phyloP scores from a whole-genome alignment of 768 basidiomycete genomes.

The Myochromella boudieri region DNA sequence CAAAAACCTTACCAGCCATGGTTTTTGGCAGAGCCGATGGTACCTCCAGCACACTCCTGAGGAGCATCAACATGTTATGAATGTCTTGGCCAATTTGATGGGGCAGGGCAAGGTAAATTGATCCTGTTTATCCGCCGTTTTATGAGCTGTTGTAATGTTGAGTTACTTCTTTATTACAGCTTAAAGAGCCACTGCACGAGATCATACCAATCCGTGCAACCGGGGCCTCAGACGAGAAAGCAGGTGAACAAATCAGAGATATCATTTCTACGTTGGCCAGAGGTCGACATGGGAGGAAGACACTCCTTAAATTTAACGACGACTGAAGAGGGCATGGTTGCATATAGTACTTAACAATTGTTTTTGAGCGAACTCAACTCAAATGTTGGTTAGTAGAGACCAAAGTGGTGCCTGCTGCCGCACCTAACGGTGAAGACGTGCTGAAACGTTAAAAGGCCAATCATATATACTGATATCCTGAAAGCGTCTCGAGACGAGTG shows the following conservation, averaged over 20 bases:
- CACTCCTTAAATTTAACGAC: slow-evolving; percentile 37
- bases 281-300: slow-evolving; percentile 42
- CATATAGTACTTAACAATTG: no score
- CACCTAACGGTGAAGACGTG: no score
- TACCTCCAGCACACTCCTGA: slow-evolving; percentile 46
- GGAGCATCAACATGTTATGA: slow-evolving; percentile 53
- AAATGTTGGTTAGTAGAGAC: no score
- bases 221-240: slow-evolving; percentile 36
- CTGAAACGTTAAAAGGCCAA: no score
- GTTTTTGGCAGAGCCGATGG: slow-evolving; percentile 82
- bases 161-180: slow-evolving; percentile 34
- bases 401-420: no score
- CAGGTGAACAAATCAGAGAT: slow-evolving; percentile 45
- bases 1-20: slow-evolving; percentile 73
- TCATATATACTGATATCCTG: slow-evolving; percentile 8
- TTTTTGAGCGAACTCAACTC: no score
- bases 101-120: slow-evolving; percentile 49
- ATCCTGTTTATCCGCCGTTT: not conserved
- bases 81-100: slow-evolving; percentile 52
- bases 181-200: slow-evolving; percentile 69
- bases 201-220: slow-evolving; percentile 52
- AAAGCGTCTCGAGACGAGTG: not conserved
- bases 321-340: slow-evolving; percentile 16
- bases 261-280: slow-evolving; percentile 41
- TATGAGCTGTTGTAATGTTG: not conserved